These are phyloP conservation scores for button mushroom (Agaricus bisporus) DNA, from an alignment of 768 basidiomycete species.

Conservation along the genomic window DNA sequence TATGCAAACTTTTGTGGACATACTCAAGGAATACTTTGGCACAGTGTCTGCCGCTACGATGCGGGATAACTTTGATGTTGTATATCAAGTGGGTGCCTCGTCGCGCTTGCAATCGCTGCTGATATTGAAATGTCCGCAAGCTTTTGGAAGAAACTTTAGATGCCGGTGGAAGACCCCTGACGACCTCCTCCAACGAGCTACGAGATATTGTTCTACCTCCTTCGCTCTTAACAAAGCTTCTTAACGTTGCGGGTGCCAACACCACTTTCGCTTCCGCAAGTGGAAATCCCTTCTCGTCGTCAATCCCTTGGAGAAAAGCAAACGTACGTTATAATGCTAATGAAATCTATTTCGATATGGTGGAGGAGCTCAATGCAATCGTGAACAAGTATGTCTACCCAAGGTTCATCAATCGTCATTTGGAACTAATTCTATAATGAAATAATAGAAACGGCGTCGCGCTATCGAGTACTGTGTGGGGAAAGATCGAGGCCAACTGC, in stretches of 20 bases:
- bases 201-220: slow-evolving; percentile 93
- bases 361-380: slow-evolving; percentile 74
- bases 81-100: slow-evolving; percentile 68
- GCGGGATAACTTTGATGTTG: slow-evolving; percentile 91
- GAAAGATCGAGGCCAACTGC: slow-evolving; percentile 72
- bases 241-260: slow-evolving; percentile 45
- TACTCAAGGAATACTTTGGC: slow-evolving; percentile 84
- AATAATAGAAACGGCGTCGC: slow-evolving; percentile 58
- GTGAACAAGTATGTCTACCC: slow-evolving; percentile 58
- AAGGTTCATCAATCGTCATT: background rate
- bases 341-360: slow-evolving; percentile 90
- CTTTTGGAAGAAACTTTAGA: slow-evolving; percentile 95
- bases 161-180: slow-evolving; percentile 86
- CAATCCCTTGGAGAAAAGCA: slow-evolving; percentile 90
- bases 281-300: slow-evolving; percentile 70
- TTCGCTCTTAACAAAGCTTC: slow-evolving; percentile 71
- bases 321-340: slow-evolving; percentile 81
- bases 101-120: slow-evolving; percentile 5
- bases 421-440: background rate
- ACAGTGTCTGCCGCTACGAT: slow-evolving; percentile 73
- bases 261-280: slow-evolving; percentile 38
- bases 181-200: slow-evolving; percentile 83
- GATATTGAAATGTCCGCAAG: slow-evolving; percentile 28
- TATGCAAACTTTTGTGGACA: slow-evolving; percentile 76
- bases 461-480: slow-evolving; percentile 63